Base-by-base conservation (phyloP, 169 alveolate species). In the Plasmodium malariae region DNA sequence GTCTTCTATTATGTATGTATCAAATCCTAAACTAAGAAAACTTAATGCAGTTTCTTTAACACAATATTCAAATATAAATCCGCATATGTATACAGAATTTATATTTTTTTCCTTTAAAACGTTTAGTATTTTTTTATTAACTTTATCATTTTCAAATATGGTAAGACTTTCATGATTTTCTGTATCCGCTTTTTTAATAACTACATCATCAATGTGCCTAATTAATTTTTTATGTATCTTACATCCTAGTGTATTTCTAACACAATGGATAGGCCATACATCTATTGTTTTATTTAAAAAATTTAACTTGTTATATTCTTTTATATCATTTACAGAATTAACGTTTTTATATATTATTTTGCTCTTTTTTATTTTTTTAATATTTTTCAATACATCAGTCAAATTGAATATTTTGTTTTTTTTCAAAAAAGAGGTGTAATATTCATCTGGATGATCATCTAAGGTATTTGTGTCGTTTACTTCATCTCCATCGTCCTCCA, bases 211-310 rank as follows among this genome's bases (percentile, higher is more conserved):
- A 0, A 68, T 49, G 43, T 83, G 83, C 21, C 91, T 83, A 24
- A 83, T 60, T n/a, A 83, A 48, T 9, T 48, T 83, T 30, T 55
- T 30, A 72, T 83, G 86, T n/a, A 83, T 54, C 37, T 69, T 83
- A 57, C 85, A 36, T 28, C 91, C 91, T 9, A 34, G 34, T 24
- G 91, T 83, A 32, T 83, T 60, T 48, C 67, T 54, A 17, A 83
- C 74, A 34, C 91, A 83, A 60, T 83, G 91, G 19, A 83, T 49
- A 24, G 91, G 91, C 91, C 91, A 83, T 24, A 83, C 57, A 36
- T 83, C 91, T 21, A 83, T 83, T 12, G 54, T 34, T 55, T 68
- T 65, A 45, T 83, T 83, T 36, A 83, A 68, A 19, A 83, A 83
- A 30, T 67, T 21, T 14, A 83, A 34, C 45, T 68, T 83, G 30